Base-by-base conservation (phyloP, 306 rosid species). In the Erythrophleum fordii region DNA sequence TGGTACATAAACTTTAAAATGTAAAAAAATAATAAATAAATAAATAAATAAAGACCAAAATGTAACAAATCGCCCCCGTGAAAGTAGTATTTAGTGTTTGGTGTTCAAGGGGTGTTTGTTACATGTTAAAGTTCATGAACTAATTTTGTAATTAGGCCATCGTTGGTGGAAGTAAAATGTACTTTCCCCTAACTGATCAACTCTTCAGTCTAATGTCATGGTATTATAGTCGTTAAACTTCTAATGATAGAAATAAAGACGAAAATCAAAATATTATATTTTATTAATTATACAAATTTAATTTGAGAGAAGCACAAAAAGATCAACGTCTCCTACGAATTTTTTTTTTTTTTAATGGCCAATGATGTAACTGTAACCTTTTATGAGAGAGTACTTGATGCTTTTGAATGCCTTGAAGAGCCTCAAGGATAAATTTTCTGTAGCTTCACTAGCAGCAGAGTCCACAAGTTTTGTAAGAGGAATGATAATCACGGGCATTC, bases 401-500 rank as follows among this genome's bases (percentile, higher is more conserved):
- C 68, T 80, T 80, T 84, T 88, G 80, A 87, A 89, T 70, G 92
- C 89, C 58, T 82, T 77, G 35, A 93, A 89, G 55, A 95, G 97
- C 68, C 86, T 84, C 69, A 83, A 77, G 62, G 94, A 90, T 35
- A 91, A 68, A 61, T 79, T 90, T 78, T 92, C 85, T 82, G 81
- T 82, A 35, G 92, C 92, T 62, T 88, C 90, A 73, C 75, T 78
- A 52, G 94, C 97, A 81, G 89, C 85, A 62, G 89, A 77, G 48
- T 83, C 95, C 74, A 74, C 58, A 70, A 95, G 92, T 86, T 88
- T 91, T 58, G 86, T 76, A 60, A 95, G 95, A 75, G 90, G 80
- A 83, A 93, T 83, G 81, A 91, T 85, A 52, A 93, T 90, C 28
- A 86, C 78, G 23, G 99, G 97, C 99, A 95, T 87, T 67, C 97